Percentiles rank a stretch among this genome's conserved stretches.
Evolutionary conservation across 2,329 filamentous ascomycete species (phyloP).

Genomic region (Elsinoe australis): DNA sequence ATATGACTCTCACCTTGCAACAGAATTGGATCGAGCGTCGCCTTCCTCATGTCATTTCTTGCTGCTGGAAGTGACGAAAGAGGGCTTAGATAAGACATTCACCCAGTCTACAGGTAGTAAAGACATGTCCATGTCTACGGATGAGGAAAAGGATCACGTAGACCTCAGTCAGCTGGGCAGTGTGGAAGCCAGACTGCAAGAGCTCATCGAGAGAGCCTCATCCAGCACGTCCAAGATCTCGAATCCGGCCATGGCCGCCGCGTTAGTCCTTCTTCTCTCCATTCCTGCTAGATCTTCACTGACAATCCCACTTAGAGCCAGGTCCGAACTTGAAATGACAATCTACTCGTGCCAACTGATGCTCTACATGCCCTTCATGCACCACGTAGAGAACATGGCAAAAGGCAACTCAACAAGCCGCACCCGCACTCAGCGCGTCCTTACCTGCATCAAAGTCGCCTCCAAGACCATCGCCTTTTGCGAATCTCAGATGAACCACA

Average conservation of each 20-base stretch:
- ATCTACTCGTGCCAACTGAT: conserved; percentile 14
- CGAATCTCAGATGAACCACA: not conserved
- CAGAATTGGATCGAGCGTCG: not conserved
- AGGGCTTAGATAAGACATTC: conserved; percentile 12
- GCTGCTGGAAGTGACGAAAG: conserved; percentile 4
- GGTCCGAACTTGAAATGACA: conserved; percentile 13
- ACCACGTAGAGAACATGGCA: conserved; percentile 9
- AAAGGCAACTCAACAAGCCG: conserved; percentile 1
- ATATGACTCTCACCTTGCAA: conserved; percentile 5
- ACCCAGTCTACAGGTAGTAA: not conserved
- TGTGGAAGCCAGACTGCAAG: conserved; percentile 10
- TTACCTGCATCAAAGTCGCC: conserved; percentile 15
- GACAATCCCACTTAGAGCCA: not conserved
- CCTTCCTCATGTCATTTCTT: conserved; percentile 9
- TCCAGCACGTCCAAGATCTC: conserved; percentile 7
- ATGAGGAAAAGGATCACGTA: conserved; percentile 3
- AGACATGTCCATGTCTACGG: not conserved
- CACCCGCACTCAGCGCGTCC: conserved; percentile 9
- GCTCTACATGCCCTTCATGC: conserved; percentile 16
- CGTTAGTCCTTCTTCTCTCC: not conserved
- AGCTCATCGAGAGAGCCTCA: conserved; percentile 5
- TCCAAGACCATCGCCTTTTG: conserved; percentile 12
- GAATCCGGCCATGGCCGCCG: not conserved
- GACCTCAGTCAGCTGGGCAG: conserved; percentile 11
- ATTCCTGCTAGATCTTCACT: not conserved